These are phyloP conservation scores for Hordeum pubiflorum DNA, from an alignment of 202 grass and related monocot genomes.

Conservation along the genomic window DNA sequence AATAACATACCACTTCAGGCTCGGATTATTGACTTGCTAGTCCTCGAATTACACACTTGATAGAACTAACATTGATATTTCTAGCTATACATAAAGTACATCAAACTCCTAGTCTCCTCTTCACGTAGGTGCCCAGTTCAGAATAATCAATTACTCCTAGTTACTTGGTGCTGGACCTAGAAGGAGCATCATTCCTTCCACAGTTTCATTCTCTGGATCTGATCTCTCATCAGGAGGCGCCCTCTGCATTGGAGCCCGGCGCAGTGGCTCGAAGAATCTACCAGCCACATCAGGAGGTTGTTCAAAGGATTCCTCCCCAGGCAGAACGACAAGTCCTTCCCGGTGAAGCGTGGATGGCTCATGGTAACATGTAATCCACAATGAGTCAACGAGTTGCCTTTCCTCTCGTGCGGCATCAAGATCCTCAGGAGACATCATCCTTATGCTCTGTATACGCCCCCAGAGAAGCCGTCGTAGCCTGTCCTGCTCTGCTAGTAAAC, in stretches of 20 bases:
- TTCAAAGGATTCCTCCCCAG: conserved; percentile 55
- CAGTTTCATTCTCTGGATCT: conserved; percentile 7
- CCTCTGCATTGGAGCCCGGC: conserved; percentile 16
- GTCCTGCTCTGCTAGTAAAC: conserved; percentile 32
- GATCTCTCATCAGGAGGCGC: conserved; percentile 21
- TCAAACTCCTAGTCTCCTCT: background rate
- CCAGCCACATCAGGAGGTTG: conserved; percentile 53
- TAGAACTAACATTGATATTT: background rate
- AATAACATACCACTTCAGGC: background rate
- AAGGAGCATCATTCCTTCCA: conserved; percentile 29
- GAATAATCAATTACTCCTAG: background rate
- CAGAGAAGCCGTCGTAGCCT: conserved; percentile 41
- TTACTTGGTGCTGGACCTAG: conserved; percentile 29
- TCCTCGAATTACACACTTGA: background rate
- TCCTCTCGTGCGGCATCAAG: conserved; percentile 59
- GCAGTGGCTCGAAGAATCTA: conserved; percentile 38
- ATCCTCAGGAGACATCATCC: conserved; percentile 52
- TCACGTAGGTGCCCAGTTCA: background rate
- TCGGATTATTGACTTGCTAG: background rate
- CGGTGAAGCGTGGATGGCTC: conserved; percentile 46
- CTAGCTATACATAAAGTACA: background rate
- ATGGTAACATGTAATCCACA: conserved; percentile 56
- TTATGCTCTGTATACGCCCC: conserved; percentile 50
- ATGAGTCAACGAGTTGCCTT: conserved; percentile 49
- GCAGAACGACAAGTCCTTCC: conserved; percentile 56